Conservation (phyloP, 768 basidiomycete species). For the Hericium coralloides region DNA sequence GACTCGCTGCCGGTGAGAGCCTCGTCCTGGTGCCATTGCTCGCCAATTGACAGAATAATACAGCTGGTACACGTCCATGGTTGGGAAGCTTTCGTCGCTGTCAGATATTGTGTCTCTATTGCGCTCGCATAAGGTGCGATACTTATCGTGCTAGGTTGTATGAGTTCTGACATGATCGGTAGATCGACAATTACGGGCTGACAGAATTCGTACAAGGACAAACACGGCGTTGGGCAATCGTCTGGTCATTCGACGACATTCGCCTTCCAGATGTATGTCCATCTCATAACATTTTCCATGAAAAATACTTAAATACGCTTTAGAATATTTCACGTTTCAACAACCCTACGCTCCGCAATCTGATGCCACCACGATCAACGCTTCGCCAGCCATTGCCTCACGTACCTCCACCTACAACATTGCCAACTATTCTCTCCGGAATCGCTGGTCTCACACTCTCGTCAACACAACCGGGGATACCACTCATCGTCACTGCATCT, state of each 20-base stretch:
- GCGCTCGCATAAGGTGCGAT: conserved; percentile 31
- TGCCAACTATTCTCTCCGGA: conserved; percentile 25
- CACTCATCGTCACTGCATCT: conserved; percentile 5
- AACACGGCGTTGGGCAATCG: conserved; percentile 88
- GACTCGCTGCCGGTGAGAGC: conserved; percentile 49
- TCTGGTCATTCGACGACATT: conserved; percentile 64
- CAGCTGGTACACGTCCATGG: conserved; percentile 91
- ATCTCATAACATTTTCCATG: background rate
- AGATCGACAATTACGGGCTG: conserved; percentile 86
- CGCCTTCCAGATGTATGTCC: conserved; percentile 72
- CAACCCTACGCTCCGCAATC: conserved; percentile 35
- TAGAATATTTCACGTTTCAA: conserved; percentile 29
- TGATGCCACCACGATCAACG: conserved; percentile 53
- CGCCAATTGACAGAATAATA: background rate
- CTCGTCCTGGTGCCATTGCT: background rate
- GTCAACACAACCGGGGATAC: background rate
- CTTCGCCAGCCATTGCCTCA: conserved; percentile 30
- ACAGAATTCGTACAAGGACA: conserved; percentile 80
- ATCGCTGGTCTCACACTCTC: conserved; percentile 23
- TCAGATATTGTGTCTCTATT: conserved; percentile 48
- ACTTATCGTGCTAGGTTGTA: no score
- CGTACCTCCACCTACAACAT: conserved; percentile 15
- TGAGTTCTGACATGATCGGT: background rate
- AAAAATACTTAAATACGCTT: conserved; percentile 24
- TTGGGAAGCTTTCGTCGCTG: conserved; percentile 81